Conservation (phyloP, 106 monocot species). For the Phalaenopsis aphrodite region DNA sequence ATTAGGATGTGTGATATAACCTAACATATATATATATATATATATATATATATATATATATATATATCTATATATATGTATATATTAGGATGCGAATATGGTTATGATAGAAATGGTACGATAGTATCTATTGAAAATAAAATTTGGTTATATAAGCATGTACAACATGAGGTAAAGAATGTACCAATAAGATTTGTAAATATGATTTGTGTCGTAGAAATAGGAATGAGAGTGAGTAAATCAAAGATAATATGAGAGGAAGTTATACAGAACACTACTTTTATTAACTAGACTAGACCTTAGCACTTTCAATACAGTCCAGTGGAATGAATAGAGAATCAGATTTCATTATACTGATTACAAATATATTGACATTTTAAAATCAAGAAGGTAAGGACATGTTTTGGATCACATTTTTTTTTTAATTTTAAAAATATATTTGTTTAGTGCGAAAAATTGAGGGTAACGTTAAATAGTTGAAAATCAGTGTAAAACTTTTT, state of each 20-base stretch:
- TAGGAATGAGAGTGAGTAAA: background rate
- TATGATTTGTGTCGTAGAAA: background rate
- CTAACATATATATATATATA: background rate
- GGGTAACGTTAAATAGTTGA: too few species aligned
- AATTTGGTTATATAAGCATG: background rate
- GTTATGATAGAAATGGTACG: too few species aligned
- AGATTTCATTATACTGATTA: background rate
- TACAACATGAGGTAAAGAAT: background rate
- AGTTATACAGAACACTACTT: background rate
- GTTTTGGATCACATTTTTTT: too few species aligned
- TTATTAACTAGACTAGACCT: background rate
- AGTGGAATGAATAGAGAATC: background rate
- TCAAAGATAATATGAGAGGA: background rate
- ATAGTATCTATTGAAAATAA: background rate
- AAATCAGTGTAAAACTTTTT: too few species aligned
- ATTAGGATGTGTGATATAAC: background rate
- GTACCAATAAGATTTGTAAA: background rate
- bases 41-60: too few species aligned
- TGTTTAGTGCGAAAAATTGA: too few species aligned
- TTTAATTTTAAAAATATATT: too few species aligned
- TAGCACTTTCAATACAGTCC: background rate
- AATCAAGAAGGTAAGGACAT: too few species aligned
- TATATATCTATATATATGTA: background rate
- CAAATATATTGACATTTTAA: background rate
- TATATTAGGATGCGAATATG: background rate